Base-by-base conservation (phyloP, 768 basidiomycete species). In the Steccherinum ochraceum region DNA sequence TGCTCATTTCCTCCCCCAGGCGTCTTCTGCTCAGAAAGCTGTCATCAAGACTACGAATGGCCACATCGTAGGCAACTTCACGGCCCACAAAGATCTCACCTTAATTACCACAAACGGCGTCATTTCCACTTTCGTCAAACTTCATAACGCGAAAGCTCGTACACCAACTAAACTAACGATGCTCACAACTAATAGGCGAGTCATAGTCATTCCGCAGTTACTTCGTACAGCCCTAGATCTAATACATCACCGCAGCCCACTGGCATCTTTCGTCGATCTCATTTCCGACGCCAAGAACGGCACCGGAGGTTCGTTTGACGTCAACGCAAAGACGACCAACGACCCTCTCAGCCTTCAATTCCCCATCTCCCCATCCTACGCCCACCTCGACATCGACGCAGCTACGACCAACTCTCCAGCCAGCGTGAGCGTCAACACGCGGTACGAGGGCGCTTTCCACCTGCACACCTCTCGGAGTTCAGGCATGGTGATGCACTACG, bases 151-250 rank as follows among this genome's bases (percentile, higher is more conserved):
- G 7, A 51, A 65, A 27, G 49, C 57, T 46, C 46, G 48, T 5
- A 47, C 60, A 19, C 49, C 67, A 2, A 59, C 70, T 19, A 51
- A 55, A n/a, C 56, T 77, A 51, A 26, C 45, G 1, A 58, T 77
- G 45, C 57, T 53, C 16, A 75, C 76, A 1, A 65, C 53, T 21
- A 79, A 81, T 52, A 69, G 67, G 79, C 79, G 61, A 42, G 69
- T 26, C 12, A 26, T 45, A 43, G 27, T 45, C 21, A 21, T 20
- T 25, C 45, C n/a, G n/a, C n/a, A n/a, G n/a, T n/a, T n/a, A n/a
- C n/a, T 10, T 16, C 21, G 49, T n/a, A 41, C 25, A 42, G 16
- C 18, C 13, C 4, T n/a, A 41, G 23, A 20, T 20, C 13, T 26
- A 25, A 35, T 30, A 24, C 19, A 41, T n/a, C 43, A 24, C 3